A percentile compares a stretch with the other conserved stretches of the same genome.
phyloP scores from a whole-genome alignment of 106 monocot species.

The Allium fistulosum region DNA sequence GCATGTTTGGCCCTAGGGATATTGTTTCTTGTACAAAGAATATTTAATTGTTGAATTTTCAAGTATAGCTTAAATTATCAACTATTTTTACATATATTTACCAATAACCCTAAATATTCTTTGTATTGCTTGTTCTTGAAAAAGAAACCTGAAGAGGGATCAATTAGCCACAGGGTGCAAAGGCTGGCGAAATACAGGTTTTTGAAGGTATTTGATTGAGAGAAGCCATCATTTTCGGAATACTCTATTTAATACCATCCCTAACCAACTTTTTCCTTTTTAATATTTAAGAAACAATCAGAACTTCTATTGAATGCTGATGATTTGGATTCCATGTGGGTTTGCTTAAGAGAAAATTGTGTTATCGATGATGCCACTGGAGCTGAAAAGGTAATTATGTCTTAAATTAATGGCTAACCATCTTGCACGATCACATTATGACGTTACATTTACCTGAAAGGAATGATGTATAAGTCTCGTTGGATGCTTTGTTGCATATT shows the following conservation, averaged over 20 bases:
- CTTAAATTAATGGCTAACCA: no score
- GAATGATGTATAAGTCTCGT: no score
- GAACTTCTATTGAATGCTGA: slow-evolving; percentile 96
- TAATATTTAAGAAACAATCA: slow-evolving; percentile 78
- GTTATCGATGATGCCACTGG: slow-evolving; percentile 98
- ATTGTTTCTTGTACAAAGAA: neutral
- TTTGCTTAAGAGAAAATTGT: slow-evolving; percentile 96
- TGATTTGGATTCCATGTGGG: slow-evolving; percentile 99
- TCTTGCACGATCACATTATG: no score
- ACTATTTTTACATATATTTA: neutral
- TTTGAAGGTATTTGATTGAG: slow-evolving; percentile 55
- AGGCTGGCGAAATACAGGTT: slow-evolving; percentile 94
- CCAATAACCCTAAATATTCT: neutral
- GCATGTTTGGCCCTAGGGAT: neutral
- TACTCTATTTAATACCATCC: neutral
- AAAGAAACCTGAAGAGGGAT: slow-evolving; percentile 99
- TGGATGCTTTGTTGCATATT: no score
- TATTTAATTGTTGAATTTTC: neutral
- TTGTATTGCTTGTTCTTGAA: slow-evolving; percentile 12
- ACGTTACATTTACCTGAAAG: no score
- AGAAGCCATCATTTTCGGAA: neutral
- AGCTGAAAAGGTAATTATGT: slow-evolving; percentile 77
- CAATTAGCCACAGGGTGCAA: slow-evolving; percentile 95
- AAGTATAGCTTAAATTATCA: neutral
- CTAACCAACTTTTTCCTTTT: neutral